phyloP scores from a whole-genome alignment of 2,329 filamentous ascomycete genomes.

The Hypoxylon sp. region DNA sequence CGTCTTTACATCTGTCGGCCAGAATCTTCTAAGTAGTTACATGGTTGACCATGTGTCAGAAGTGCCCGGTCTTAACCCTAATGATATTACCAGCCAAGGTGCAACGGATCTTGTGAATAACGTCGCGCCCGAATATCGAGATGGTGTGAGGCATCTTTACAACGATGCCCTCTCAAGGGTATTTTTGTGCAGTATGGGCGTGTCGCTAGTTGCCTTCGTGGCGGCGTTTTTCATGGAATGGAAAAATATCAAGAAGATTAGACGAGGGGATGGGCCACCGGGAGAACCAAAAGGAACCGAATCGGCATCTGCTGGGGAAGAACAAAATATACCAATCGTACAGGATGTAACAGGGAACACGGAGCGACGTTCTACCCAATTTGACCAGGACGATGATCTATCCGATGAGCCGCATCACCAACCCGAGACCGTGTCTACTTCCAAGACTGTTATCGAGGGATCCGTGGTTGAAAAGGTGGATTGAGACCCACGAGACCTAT shows the following conservation, averaged over 20 bases:
- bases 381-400: constrained; percentile 23
- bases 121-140: constrained; percentile 62
- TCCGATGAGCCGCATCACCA: constrained; percentile 15
- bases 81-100: constrained; percentile 56
- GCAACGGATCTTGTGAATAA: constrained; percentile 66
- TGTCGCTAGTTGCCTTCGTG: constrained; percentile 64
- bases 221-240: constrained; percentile 70
- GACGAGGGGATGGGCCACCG: constrained; percentile 22
- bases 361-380: constrained; percentile 4
- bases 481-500: not conserved
- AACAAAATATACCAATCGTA: constrained; percentile 7
- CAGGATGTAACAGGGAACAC: constrained; percentile 9
- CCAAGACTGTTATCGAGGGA: constrained; percentile 16
- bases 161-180: constrained; percentile 67
- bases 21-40: constrained; percentile 58
- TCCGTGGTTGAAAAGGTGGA: constrained; percentile 7
- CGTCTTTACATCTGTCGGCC: constrained; percentile 62
- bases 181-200: constrained; percentile 70
- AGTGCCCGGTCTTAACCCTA: constrained; percentile 55
- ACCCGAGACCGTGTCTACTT: constrained; percentile 2
- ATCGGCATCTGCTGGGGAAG: constrained; percentile 11
- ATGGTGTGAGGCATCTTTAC: constrained; percentile 68
- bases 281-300: constrained; percentile 18
- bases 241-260: constrained; percentile 68
- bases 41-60: constrained; percentile 52